Conservation (phyloP, 257 asterid genomes). For the Nicotiana noctiflora region DNA sequence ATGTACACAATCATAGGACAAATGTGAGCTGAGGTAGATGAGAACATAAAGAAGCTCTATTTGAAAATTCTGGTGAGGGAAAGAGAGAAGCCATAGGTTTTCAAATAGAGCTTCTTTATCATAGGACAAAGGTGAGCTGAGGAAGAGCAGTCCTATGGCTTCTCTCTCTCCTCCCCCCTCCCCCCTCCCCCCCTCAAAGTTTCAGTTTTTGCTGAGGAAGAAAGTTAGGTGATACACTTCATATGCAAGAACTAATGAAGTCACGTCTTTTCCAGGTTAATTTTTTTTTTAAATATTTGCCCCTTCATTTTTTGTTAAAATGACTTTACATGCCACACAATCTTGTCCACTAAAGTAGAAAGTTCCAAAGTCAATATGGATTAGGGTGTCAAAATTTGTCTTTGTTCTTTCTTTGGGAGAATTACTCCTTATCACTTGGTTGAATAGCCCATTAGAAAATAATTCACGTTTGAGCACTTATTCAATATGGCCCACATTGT, state of each 20-base stretch:
- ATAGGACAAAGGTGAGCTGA: too few species aligned
- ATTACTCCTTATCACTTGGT: too few species aligned
- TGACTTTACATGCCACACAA: neutral
- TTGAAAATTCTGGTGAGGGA: too few species aligned
- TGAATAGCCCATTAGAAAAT: too few species aligned
- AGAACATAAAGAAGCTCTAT: neutral
- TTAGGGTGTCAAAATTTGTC: neutral
- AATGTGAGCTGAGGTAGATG: slow-evolving; percentile 6
- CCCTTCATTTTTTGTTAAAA: neutral
- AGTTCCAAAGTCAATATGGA: neutral
- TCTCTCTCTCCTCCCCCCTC: too few species aligned
- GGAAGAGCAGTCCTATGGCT: too few species aligned
- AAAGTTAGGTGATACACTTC: neutral
- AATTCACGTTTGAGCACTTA: too few species aligned
- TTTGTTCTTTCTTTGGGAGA: neutral
- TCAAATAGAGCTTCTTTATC: too few species aligned
- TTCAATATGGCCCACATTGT: too few species aligned
- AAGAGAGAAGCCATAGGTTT: too few species aligned
- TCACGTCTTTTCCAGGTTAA: neutral
- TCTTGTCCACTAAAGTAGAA: neutral
- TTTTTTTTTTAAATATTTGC: neutral
- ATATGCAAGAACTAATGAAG: neutral
- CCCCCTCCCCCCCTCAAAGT: neutral
- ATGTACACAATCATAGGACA: slow-evolving; percentile 10
- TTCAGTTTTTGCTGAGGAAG: neutral